Evolutionary conservation across 768 basidiomycete genomes (phyloP), one percentile per base, ranked within the genome.

Genomic region (Phaffia tasmanica): DNA sequence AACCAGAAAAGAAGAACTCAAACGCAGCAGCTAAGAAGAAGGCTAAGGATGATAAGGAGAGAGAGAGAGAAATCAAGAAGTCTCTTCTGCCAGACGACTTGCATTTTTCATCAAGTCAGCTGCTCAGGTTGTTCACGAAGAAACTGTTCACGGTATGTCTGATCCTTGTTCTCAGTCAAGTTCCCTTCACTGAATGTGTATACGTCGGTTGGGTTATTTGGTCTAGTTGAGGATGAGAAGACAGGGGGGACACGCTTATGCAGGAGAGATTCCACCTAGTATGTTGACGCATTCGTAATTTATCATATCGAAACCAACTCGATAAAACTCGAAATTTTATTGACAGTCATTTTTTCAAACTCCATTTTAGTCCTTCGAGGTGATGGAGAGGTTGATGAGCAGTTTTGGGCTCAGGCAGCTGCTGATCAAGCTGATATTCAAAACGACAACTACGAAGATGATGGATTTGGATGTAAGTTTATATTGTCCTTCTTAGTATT

Each of bases 381-480:
- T 0, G 66, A 91, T 70, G 91, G 87, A 32, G 92, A 95, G 76
- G 85, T 94, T 30, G 94, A 97, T 74, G 91, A 93, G 77, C 85
- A 88, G 69, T 98, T 92, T 79, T 98, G 95, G 95, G 93, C 92
- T 0, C 87, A 90, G 72, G 90, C 89, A 4, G 92, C 91, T 14
- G 89, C 89, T 0, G 84, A 88, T 60, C 85, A 88, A 75, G 85
- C 66, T 49, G 27, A 57, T 32, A 29, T 19, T 57, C n/a, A 46
- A 46, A 21, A 84, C 14, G 82, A 81, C 21, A 71, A 75, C 23
- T 79, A 75, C 7, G 81, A 81, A 64, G 81, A 81, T 15, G 83
- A 87, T 62, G 47, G 62, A 60, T 65, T 32, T 87, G 70, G 21
- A 8, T 61, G 66, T 67, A 3, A 35, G 66, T 67, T 35, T 11